Conservation (phyloP, 257 asterid genomes). For the Linderniella brevidens region DNA sequence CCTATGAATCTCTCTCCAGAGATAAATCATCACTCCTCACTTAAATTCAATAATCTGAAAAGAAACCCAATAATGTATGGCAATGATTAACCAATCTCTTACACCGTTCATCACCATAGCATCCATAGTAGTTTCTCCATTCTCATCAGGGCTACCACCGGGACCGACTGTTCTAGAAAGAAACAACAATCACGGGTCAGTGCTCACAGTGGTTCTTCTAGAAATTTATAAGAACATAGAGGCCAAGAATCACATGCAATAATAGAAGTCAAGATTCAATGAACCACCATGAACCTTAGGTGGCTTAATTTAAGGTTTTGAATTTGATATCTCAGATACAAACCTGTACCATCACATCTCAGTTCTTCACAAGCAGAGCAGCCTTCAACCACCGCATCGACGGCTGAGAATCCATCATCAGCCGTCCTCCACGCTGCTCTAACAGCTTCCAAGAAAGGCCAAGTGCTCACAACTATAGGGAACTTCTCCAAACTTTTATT, state of each 20-base stretch:
- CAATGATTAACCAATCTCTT: slow-evolving; percentile 11
- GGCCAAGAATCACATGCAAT: too few relatives aligned
- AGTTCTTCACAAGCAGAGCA: slow-evolving; percentile 82
- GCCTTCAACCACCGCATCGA: slow-evolving; percentile 80
- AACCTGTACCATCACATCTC: slow-evolving; percentile 95
- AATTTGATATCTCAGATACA: neutral
- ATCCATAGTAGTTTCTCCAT: slow-evolving; percentile 87
- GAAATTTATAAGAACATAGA: too few relatives aligned
- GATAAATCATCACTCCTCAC: slow-evolving; percentile 14
- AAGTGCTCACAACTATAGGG: slow-evolving; percentile 80
- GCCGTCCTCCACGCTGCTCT: slow-evolving; percentile 71
- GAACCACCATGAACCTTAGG: too few relatives aligned
- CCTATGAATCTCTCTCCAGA: slow-evolving; percentile 57
- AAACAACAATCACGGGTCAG: neutral
- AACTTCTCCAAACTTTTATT: slow-evolving; percentile 21
- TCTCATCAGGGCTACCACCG: slow-evolving; percentile 99
- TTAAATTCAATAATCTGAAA: neutral
- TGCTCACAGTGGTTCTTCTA: too few relatives aligned
- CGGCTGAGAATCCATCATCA: slow-evolving; percentile 47
- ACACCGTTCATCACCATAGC: slow-evolving; percentile 99
- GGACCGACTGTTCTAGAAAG: slow-evolving; percentile 69
- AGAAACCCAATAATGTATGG: slow-evolving; percentile 5
- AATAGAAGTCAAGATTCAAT: too few relatives aligned
- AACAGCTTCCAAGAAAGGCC: slow-evolving; percentile 95
- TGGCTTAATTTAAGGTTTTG: neutral